Conservation (phyloP, 345 rosid species). For the Excoecaria cochinchinensis region DNA sequence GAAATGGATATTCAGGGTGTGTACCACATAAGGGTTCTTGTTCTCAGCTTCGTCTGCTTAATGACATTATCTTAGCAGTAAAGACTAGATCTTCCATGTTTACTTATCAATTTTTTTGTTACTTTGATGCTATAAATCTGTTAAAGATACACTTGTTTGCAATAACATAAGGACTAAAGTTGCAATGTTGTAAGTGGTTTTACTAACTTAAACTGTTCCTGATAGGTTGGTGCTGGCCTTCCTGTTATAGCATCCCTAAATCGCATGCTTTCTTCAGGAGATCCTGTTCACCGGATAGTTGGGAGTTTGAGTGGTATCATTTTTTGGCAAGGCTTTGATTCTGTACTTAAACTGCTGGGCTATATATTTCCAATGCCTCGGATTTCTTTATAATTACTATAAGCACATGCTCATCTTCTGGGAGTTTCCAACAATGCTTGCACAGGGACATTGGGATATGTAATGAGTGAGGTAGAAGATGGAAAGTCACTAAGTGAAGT, state of each 20-base stretch:
- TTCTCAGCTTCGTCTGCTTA: neutral
- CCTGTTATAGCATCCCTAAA: constrained; percentile 80
- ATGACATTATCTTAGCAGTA: neutral
- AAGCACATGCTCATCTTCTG: neutral
- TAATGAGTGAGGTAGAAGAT: constrained; percentile 92
- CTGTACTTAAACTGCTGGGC: neutral
- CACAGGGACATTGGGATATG: constrained; percentile 85
- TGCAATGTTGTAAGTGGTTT: neutral
- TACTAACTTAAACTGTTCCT: constrained; percentile 10
- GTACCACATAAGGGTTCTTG: neutral
- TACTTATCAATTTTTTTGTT: neutral
- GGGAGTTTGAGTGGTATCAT: constrained; percentile 86
- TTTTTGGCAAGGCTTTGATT: constrained; percentile 18
- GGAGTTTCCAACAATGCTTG: constrained; percentile 4
- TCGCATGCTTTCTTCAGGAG: constrained; percentile 82
- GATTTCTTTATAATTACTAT: constrained; percentile 2
- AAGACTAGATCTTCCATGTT: neutral
- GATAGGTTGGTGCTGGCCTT: constrained; percentile 92
- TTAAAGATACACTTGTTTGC: neutral
- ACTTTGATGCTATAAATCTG: neutral
- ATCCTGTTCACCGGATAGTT: constrained; percentile 56
- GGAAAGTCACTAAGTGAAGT: constrained; percentile 89
- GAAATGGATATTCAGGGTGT: neutral
- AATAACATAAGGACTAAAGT: neutral
- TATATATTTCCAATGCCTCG: neutral